Percentiles rank a stretch among this genome's conserved stretches.
Evolutionary conservation across 2,329 filamentous ascomycete genomes (phyloP).

Genomic region (Amylocarpus encephaloides): DNA sequence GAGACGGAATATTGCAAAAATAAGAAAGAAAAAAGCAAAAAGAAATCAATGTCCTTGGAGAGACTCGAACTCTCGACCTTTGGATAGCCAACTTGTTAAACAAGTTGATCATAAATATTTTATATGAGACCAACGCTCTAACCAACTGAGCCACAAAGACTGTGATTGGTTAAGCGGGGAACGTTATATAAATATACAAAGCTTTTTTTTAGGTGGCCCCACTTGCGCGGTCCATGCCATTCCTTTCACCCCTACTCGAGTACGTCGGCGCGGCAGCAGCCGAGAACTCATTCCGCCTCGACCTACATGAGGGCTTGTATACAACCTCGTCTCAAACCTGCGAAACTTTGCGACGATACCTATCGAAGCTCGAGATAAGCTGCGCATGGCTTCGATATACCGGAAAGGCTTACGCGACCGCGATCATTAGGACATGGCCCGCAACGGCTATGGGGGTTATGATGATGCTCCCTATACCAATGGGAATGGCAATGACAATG

Average conservation of each 20-base stretch:
- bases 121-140: conserved; percentile 39
- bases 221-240: neutral
- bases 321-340: conserved; percentile 5
- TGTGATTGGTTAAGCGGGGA: neutral
- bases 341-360: conserved; percentile 1
- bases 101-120: conserved; percentile 8
- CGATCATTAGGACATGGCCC: conserved; percentile 26
- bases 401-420: conserved; percentile 17
- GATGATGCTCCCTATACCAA: conserved; percentile 28
- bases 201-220: neutral
- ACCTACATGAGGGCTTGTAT: neutral
- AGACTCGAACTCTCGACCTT: conserved; percentile 47
- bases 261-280: conserved; percentile 1
- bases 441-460: conserved; percentile 29
- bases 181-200: neutral
- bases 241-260: neutral
- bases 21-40: neutral
- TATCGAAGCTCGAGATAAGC: conserved; percentile 1
- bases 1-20: neutral
- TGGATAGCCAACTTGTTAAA: conserved; percentile 29
- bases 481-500: conserved; percentile 22
- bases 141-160: conserved; percentile 39
- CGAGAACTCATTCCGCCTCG: neutral
- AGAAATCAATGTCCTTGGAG: conserved; percentile 36
- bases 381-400: conserved; percentile 20